Base-by-base conservation (phyloP, 2,329 filamentous ascomycete genomes). In the Botrytis byssoidea region DNA sequence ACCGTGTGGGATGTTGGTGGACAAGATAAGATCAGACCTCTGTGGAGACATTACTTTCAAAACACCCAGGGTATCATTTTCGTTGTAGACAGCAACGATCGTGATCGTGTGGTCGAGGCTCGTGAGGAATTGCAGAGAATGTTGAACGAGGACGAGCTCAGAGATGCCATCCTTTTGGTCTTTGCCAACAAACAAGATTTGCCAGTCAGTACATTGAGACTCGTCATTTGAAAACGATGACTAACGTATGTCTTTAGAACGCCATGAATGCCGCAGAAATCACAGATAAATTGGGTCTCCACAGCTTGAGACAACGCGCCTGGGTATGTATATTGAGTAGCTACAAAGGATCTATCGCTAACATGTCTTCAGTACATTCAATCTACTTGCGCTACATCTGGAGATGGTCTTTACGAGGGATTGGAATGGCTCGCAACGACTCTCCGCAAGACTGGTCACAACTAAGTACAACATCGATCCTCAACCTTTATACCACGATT, bases 181-280 rank as follows among this genome's bases (percentile, higher is more conserved):
- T 99, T 99, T 83, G 96, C 96, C 86, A 99, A 99, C 91, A 99
- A 99, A 90, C 96, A 99, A 89, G 96, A 99, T 95, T 88, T 98
- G 85, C 92, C 92, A 81, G 96, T 98, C 88, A 84, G 94, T 89
- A 73, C 18, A 37, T 64, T 55, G 59, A 42, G 25, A 25, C 37
- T 73, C 22, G 60, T 25, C 22, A 51, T 63, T 57, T 51, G 44
- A n/a, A 66, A 48, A 37, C 32, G 64, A 61, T 51, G 71, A 72
- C 72, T 74, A 72, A 74, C 35, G 25, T 32, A 25, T 18, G 10
- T 67, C 20, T 63, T 3, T 82, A 97, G 95, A 98, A 98, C 84
- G 96, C 96, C 86, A 98, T 98, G 96, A 98, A 97, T 87, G 95
- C 96, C 82, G 95, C 96, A 83, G 96, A 99, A 88, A 98, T 99